These are phyloP conservation scores for Marasmius tenuissimus DNA, from an alignment of 1,284 basidiomycete genomes.

Conservation along the genomic window DNA sequence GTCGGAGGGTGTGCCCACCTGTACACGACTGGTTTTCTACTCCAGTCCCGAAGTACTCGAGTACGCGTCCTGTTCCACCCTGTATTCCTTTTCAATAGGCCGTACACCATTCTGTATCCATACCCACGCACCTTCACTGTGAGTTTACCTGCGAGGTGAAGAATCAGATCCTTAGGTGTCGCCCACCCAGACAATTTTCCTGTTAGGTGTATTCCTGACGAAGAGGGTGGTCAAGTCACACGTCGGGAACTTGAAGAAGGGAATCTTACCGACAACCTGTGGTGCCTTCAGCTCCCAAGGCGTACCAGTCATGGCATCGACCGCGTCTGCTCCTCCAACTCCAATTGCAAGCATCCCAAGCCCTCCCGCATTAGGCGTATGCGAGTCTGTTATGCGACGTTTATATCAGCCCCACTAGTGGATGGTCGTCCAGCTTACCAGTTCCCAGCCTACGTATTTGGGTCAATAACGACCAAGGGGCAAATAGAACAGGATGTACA, in stretches of 20 bases:
- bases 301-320: constrained; percentile 97
- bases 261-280: constrained; percentile 71
- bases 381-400: constrained; percentile 67
- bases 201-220: constrained; percentile 75
- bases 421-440: constrained; percentile 40
- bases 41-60: constrained; percentile 98
- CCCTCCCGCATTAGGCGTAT: constrained; percentile 98
- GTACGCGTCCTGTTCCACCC: constrained; percentile 95
- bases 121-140: constrained; percentile 78
- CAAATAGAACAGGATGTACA: constrained; percentile 22
- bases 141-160: constrained; percentile 92
- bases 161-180: constrained; percentile 95
- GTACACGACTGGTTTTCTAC: constrained; percentile 92
- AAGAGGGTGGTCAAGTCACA: constrained; percentile 4
- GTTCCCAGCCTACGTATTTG: constrained; percentile 63
- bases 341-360: constrained; percentile 98
- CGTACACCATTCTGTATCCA: not conserved
- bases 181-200: constrained; percentile 91
- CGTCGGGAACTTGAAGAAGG: not conserved
- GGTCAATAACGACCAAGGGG: not conserved
- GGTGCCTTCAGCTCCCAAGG: constrained; percentile 99
- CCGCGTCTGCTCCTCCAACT: constrained; percentile 98
- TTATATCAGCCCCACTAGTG: constrained; percentile 6
- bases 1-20: constrained; percentile 40
- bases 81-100: constrained; percentile 26